Base-by-base conservation (phyloP, 2,329 filamentous ascomycete species). In the Fusarium hostae region DNA sequence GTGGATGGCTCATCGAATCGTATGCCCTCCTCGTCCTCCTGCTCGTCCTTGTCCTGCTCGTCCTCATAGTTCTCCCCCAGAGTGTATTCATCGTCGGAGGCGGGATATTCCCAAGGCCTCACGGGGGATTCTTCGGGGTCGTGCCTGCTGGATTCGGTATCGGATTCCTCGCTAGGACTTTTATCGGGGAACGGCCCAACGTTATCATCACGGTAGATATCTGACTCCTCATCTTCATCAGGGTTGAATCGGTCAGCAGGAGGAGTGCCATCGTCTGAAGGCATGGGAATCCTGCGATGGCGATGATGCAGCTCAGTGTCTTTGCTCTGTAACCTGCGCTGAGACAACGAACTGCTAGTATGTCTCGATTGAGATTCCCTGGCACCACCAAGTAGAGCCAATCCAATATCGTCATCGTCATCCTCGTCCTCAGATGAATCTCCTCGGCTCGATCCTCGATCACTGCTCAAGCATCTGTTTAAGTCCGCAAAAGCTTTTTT, bases 41-140 rank as follows among this genome's bases (percentile, higher is more conserved):
- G 26, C 26, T 26, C 26, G 24, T 24, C 24, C 24, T 24, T 5
- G 5, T 24, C 24, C 5, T 24, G 4, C 24, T 24, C 24, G 26
- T 26, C 26, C 26, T 7, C 26, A 26, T 26, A 6, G 26, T 26
- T 16, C 7, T 18, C 13, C 10, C 11, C 15, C 0, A 32, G 2
- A 18, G 28, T 22, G 9, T 6, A 7, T 22, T 48, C 45, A 2
- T 48, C 45, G 3, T 48, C 45, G 0, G 28, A 48, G n/a, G 45
- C 0, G 45, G 15, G 2, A 48, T 48, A 22, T 16, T 48, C 20
- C 28, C 13, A 15, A 48, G 45, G 32, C 7, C 10, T 22, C 15
- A 11, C 7, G 0, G 45, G 20, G 0, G 28, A 9, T 1, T 1
- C 5, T 22, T 16, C 45, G 2, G 22, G 2, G 20, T 9, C 5